A percentile compares a stretch with the other conserved stretches of the same genome.
These are phyloP conservation scores for Backusella liffmaniae DNA, from an alignment of 192 early-diverging fungal species.

Conservation along the genomic window DNA sequence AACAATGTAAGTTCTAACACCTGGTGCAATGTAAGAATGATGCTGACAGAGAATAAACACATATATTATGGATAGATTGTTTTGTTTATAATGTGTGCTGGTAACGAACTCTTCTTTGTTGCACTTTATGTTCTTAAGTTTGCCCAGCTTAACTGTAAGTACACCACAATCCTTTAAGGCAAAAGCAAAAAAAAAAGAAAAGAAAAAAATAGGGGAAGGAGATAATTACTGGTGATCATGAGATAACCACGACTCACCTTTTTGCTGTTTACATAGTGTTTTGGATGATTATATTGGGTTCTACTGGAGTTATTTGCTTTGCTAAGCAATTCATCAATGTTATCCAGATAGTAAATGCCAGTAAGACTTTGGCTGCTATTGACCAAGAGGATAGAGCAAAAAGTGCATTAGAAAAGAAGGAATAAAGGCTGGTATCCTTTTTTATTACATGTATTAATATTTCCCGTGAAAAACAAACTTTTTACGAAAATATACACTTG, in stretches of 20 bases:
- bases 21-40: neutral
- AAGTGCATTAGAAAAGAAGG: neutral
- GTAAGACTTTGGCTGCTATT: conserved; percentile 66
- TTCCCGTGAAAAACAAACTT: neutral
- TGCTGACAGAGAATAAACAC: neutral
- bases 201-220: neutral
- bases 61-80: conserved; percentile 52
- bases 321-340: conserved; percentile 94
- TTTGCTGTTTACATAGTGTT: conserved; percentile 14
- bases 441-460: neutral
- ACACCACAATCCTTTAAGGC: neutral
- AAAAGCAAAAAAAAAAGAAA: too few relatives aligned
- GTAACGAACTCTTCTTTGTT: conserved; percentile 92
- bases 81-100: conserved; percentile 89
- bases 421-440: conserved; percentile 7
- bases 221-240: neutral
- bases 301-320: conserved; percentile 74
- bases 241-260: neutral
- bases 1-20: conserved; percentile 61
- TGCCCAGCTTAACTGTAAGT: conserved; percentile 31
- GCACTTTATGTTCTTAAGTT: conserved; percentile 70
- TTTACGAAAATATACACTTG: neutral
- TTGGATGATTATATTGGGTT: conserved; percentile 21
- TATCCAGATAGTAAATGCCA: conserved; percentile 90
- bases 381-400: conserved; percentile 58